A percentile compares a stretch with the other conserved stretches of the same genome.
Conservation (phyloP, 306 rosid genomes). For the Pterocarpus santalinus region DNA sequence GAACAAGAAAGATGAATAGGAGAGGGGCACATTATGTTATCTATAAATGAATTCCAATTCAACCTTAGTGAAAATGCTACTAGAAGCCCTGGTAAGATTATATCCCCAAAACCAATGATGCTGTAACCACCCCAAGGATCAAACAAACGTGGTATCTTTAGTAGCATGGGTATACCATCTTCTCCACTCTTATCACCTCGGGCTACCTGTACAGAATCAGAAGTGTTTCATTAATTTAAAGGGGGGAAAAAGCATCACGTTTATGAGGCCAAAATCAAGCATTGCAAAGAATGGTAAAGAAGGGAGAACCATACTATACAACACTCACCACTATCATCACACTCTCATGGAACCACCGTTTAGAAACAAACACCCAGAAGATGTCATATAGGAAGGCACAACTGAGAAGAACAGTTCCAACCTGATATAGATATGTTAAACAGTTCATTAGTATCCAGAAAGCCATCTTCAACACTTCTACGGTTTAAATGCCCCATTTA, state of each 20-base stretch:
- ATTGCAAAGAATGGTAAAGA: constrained; percentile 24
- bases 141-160: constrained; percentile 94
- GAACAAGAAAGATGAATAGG: background rate
- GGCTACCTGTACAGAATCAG: constrained; percentile 76
- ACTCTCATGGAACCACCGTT: constrained; percentile 97
- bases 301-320: constrained; percentile 16
- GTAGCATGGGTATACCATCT: constrained; percentile 99
- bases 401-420: constrained; percentile 96
- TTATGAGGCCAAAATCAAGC: constrained; percentile 37
- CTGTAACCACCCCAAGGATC: constrained; percentile 99
- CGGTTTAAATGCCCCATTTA: background rate
- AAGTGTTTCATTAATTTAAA: constrained; percentile 13
- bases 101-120: constrained; percentile 97
- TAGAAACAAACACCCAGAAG: constrained; percentile 97
- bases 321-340: constrained; percentile 99
- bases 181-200: constrained; percentile 98
- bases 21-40: constrained; percentile 24
- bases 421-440: constrained; percentile 58
- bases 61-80: constrained; percentile 97
- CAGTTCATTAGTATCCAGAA: constrained; percentile 20
- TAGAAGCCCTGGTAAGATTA: constrained; percentile 92
- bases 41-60: constrained; percentile 42
- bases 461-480: background rate
- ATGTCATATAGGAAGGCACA: constrained; percentile 96
- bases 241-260: background rate